Conservation (phyloP, 306 rosid species). For the Cucurbita ficifolia region DNA sequence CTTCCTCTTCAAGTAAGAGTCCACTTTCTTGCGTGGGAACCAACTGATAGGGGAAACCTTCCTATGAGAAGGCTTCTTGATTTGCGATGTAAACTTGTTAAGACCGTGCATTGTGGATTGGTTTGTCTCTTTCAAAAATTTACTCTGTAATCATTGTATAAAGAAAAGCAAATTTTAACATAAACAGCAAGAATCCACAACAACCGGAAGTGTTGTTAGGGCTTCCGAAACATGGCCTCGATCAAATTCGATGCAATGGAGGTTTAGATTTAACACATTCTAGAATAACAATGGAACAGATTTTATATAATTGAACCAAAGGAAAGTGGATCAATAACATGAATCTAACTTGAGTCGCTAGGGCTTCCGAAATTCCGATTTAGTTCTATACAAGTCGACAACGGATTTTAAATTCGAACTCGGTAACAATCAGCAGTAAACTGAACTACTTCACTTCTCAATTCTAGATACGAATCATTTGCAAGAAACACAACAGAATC, state of each 20-base stretch:
- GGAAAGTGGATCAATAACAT: not conserved
- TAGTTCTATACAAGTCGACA: not conserved
- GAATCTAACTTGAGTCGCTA: not conserved
- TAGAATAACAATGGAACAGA: not conserved
- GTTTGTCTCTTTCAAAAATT: conserved; percentile 31
- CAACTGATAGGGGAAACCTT: conserved; percentile 75
- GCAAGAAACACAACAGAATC: not conserved
- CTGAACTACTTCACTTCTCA: not conserved
- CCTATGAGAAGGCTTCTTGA: conserved; percentile 65
- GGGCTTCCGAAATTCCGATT: not conserved
- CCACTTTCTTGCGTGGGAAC: conserved; percentile 79
- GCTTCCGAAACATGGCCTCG: not conserved
- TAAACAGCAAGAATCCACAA: not conserved
- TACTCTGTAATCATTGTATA: conserved; percentile 44
- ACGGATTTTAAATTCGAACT: not conserved
- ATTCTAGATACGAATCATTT: not conserved
- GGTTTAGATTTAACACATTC: not conserved
- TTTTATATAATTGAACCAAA: not conserved
- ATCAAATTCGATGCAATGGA: not conserved
- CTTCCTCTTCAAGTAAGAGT: conserved; percentile 76
- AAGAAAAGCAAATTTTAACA: not conserved
- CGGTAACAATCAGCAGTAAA: not conserved
- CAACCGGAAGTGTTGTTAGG: too few relatives aligned
- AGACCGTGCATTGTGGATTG: conserved; percentile 39
- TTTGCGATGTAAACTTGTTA: conserved; percentile 51